Evolutionary conservation across 2,329 filamentous ascomycete species (phyloP), one percentile per base, ranked within the genome.

Genomic region (Beauveria brongniartii): DNA sequence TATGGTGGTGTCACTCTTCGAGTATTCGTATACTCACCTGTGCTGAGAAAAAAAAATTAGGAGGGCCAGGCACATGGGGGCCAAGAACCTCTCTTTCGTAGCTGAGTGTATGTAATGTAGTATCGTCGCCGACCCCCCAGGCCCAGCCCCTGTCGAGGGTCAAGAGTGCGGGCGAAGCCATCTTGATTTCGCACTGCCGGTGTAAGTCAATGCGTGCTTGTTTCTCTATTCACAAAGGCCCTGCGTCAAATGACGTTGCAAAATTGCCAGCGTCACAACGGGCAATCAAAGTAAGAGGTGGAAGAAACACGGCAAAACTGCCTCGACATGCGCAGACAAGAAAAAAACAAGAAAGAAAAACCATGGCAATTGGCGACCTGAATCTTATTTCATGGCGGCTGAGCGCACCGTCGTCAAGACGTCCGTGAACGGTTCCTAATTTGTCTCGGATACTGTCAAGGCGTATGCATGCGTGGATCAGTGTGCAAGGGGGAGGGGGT

Each of bases 351-450:
- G 30, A 24, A 14, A 8, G 10, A n/a, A 22, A 22, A 34, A 20
- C 6, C 2, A 22, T n/a, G 14, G 40, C n/a, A n/a, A 7, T 37
- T 37, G 41, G n/a, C 10, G 14, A 59, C 46, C 56, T 59, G 56
- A 59, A 59, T 51, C 56, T 44, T 59, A 58, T 30, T 59, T 20
- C 18, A 50, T 18, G 30, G 47, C 26, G 34, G 56, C 56, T 59
- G 56, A 59, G 56, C 56, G 56, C 56, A 59, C 56, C 56, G 47
- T 12, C 34, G 14, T 16, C 48, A 22, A 52, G 34, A 37, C 34
- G 56, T 59, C 56, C 56, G 56, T 59, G 56, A 59, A 51, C 56
- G n/a, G 34, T 52, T 59, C 56, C 22, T 44, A 44, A 34, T 34
- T 22, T 59, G 56, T 59, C 47, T 59, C 56, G 56, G 47, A 52